These are phyloP conservation scores for Lachnellula arida DNA, from an alignment of 2,329 filamentous ascomycete genomes.

Conservation along the genomic window DNA sequence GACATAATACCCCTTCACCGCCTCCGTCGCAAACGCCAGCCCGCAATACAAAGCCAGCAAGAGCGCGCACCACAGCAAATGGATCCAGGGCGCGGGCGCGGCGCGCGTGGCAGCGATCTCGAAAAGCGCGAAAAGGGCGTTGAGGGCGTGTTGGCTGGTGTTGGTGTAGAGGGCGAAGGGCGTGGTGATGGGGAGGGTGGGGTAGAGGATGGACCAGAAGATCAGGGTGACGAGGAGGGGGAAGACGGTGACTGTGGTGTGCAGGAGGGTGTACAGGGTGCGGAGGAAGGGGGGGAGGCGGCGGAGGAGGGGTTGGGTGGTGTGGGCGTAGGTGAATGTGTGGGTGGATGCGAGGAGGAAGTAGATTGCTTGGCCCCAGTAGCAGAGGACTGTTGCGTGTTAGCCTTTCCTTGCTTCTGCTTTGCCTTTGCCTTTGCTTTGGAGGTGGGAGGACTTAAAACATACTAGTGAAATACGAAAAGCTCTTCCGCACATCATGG, in stretches of 20 bases:
- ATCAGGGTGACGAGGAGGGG: conserved; percentile 68
- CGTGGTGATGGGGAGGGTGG: conserved; percentile 29
- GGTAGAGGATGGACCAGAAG: conserved; percentile 62
- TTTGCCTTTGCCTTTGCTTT: too few relatives aligned
- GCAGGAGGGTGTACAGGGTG: conserved; percentile 59
- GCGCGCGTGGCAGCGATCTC: conserved; percentile 69
- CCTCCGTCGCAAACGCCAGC: conserved; percentile 68
- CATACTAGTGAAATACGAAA: conserved; percentile 74
- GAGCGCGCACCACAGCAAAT: conserved; percentile 64
- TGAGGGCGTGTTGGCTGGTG: conserved; percentile 70
- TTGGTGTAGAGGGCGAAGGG: conserved; percentile 59
- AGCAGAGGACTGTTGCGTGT: conserved; percentile 44
- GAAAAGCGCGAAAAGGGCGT: conserved; percentile 68
- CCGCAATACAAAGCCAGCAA: conserved; percentile 67
- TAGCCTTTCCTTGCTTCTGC: too few relatives aligned
- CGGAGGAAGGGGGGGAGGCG: conserved; percentile 57
- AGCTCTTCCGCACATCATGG: conserved; percentile 46
- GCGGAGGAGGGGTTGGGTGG: conserved; percentile 49
- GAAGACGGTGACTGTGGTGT: conserved; percentile 57
- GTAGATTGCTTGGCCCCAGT: conserved; percentile 81
- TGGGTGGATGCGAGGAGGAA: conserved; percentile 63
- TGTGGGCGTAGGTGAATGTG: conserved; percentile 60
- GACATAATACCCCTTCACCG: conserved; percentile 67
- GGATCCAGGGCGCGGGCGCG: conserved; percentile 55
- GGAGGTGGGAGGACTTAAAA: neutral